Evolutionary conservation across 2,329 filamentous ascomycete genomes (phyloP).

Genomic region (Penicillium sp.): DNA sequence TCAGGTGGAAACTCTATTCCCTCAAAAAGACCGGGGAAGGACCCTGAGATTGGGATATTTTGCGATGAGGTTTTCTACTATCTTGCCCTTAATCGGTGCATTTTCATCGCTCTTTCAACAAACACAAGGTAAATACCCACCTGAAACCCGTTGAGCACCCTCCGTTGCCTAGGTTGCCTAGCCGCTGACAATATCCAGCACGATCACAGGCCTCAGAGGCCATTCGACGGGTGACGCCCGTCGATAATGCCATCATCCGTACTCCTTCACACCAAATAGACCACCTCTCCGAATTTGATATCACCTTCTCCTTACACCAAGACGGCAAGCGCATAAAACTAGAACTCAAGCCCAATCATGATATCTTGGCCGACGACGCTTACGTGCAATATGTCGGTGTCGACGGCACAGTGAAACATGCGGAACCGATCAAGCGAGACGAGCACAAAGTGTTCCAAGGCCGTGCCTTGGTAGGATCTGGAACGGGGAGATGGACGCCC

Average conservation of each 20-base stretch:
- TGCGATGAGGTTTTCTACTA: slow-evolving; percentile 20
- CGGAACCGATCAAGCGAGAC: slow-evolving; percentile 68
- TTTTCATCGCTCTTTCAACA: slow-evolving; percentile 15
- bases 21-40: slow-evolving; percentile 3
- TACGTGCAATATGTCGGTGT: slow-evolving; percentile 67
- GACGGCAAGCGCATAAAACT: slow-evolving; percentile 70
- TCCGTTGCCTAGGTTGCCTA: not conserved
- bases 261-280: slow-evolving; percentile 76
- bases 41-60: not conserved
- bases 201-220: slow-evolving; percentile 74
- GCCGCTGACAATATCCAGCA: slow-evolving; percentile 42
- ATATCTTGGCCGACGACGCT: slow-evolving; percentile 76
- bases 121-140: slow-evolving; percentile 14
- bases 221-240: slow-evolving; percentile 66
- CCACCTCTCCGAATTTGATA: slow-evolving; percentile 76
- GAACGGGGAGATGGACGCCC: slow-evolving; percentile 67
- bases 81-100: slow-evolving; percentile 18
- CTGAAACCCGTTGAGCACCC: not conserved
- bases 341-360: slow-evolving; percentile 82
- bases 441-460: slow-evolving; percentile 85
- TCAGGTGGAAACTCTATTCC: slow-evolving; percentile 15
- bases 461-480: slow-evolving; percentile 65
- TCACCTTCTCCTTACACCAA: slow-evolving; percentile 72
- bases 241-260: slow-evolving; percentile 74
- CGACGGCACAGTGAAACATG: slow-evolving; percentile 65